These are phyloP conservation scores for Prunus campanulata DNA, from an alignment of 306 rosid genomes.

Conservation along the genomic window DNA sequence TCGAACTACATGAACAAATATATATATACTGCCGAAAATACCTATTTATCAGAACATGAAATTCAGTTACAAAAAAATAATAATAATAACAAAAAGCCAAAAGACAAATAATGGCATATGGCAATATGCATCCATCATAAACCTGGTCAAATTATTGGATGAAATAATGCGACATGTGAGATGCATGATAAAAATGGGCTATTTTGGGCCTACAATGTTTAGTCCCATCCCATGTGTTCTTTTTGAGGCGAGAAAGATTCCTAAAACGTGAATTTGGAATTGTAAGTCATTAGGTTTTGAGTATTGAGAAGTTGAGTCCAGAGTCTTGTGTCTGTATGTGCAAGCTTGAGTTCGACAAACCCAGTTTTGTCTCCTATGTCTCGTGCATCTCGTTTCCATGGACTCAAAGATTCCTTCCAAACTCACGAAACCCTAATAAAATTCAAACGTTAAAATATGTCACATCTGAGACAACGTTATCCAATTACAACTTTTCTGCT, in stretches of 20 bases:
- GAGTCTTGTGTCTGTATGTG: neutral
- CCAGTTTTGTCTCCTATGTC: neutral
- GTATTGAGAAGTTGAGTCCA: neutral
- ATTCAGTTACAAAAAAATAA: too few species aligned
- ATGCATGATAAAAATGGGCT: neutral
- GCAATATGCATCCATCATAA: too few species aligned
- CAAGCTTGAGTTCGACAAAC: neutral
- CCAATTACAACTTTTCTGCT: too few species aligned
- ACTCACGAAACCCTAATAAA: too few species aligned
- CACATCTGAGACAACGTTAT: neutral
- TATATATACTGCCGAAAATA: too few species aligned
- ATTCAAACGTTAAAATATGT: neutral
- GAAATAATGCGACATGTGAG: neutral
- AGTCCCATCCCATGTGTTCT: too few species aligned
- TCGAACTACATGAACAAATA: too few species aligned
- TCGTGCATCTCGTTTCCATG: slow-evolving; percentile 2
- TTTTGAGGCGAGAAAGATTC: neutral
- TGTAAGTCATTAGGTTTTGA: neutral
- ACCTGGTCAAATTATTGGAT: too few species aligned
- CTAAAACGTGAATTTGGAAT: neutral
- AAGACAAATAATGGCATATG: too few species aligned
- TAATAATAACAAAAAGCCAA: too few species aligned
- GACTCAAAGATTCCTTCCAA: slow-evolving; percentile 12
- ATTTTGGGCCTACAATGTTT: too few species aligned
- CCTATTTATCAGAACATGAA: too few species aligned